These are phyloP conservation scores for Microbotryum lychnidis-dioicae DNA, from an alignment of 1,284 basidiomycete genomes.

Conservation along the genomic window DNA sequence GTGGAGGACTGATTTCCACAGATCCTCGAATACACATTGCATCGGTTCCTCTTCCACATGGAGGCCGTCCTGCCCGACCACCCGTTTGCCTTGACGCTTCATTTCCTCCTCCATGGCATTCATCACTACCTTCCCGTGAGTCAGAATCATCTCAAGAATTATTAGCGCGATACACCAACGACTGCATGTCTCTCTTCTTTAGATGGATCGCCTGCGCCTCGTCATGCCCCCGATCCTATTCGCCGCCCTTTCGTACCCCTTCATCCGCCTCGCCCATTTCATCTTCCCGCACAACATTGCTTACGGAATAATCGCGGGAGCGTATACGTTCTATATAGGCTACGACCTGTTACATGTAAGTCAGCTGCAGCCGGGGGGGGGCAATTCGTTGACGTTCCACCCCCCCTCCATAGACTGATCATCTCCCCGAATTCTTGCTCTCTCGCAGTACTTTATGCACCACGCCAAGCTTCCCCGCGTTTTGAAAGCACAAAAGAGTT, in stretches of 20 bases:
- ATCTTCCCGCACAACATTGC: constrained; percentile 79
- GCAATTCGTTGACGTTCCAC: background rate
- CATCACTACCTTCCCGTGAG: constrained; percentile 89
- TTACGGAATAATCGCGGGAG: constrained; percentile 85
- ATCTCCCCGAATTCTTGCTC: no score
- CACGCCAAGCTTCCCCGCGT: constrained; percentile 60
- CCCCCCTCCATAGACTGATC: background rate
- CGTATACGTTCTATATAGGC: constrained; percentile 65
- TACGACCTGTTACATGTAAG: constrained; percentile 31
- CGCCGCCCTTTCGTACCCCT: constrained; percentile 66
- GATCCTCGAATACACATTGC: constrained; percentile 85
- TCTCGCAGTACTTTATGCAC: constrained; percentile 4
- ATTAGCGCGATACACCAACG: background rate
- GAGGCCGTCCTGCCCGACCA: constrained; percentile 82
- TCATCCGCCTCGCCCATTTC: constrained; percentile 75
- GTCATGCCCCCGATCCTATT: constrained; percentile 97
- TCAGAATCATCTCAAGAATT: background rate
- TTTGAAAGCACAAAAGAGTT: constrained; percentile 86
- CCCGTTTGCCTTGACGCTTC: constrained; percentile 69
- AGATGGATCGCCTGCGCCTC: constrained; percentile 60
- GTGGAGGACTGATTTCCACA: constrained; percentile 1
- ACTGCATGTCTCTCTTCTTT: constrained; percentile 8
- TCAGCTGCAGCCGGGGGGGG: background rate
- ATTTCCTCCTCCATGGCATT: constrained; percentile 91
- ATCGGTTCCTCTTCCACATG: constrained; percentile 96